Percentiles rank a stretch among this genome's conserved stretches.
These are phyloP conservation scores for Hippophae tibetana DNA, from an alignment of 306 rosid genomes.

Conservation along the genomic window DNA sequence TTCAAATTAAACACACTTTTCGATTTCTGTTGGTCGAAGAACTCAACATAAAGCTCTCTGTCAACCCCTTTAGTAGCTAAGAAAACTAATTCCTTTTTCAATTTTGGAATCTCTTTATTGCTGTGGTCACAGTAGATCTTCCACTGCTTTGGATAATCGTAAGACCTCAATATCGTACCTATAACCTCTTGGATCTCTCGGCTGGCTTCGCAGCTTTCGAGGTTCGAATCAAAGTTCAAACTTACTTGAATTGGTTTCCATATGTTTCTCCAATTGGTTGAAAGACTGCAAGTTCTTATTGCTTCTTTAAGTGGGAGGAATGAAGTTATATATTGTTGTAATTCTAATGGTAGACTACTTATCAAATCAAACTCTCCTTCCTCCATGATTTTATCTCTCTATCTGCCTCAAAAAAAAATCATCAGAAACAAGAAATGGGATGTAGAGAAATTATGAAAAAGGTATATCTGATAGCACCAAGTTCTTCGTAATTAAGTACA, in stretches of 20 bases:
- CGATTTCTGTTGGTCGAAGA: neutral
- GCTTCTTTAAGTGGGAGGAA: constrained; percentile 24
- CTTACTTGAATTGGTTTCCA: constrained; percentile 13
- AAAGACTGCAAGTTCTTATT: constrained; percentile 13
- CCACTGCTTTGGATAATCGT: constrained; percentile 6
- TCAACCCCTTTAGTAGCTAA: constrained; percentile 17
- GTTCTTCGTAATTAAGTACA: no score
- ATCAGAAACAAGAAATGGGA: no score
- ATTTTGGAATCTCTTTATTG: neutral
- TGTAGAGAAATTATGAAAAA: no score
- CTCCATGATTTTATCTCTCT: no score
- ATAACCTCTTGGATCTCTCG: neutral
- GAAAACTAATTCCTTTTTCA: neutral
- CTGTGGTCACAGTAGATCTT: neutral
- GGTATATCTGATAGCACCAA: no score
- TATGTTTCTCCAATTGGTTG: constrained; percentile 14
- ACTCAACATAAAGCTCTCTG: constrained; percentile 13
- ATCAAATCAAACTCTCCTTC: constrained; percentile 12
- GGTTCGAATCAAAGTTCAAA: constrained; percentile 3
- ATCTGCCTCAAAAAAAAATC: no score
- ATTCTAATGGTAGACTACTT: constrained; percentile 16
- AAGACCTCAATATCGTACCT: constrained; percentile 11
- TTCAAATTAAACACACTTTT: neutral
- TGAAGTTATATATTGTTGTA: constrained; percentile 9
- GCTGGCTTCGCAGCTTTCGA: neutral